A percentile compares a stretch with the other conserved stretches of the same genome.
phyloP scores from a whole-genome alignment of 805 yeast species.

The Candida bentonensis region DNA sequence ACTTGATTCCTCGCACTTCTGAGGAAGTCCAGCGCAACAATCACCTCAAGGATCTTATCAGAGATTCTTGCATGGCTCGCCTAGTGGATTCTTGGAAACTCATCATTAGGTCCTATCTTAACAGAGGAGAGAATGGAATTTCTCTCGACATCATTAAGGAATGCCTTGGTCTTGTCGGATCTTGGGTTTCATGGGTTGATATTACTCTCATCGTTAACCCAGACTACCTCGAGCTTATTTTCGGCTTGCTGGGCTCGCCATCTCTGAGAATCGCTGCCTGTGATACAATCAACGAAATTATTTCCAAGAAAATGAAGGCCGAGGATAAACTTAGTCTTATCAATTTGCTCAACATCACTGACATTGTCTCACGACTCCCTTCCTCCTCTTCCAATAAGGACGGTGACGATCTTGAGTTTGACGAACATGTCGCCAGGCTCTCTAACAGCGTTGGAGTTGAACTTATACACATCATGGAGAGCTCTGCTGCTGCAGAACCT shows the following conservation, averaged over 20 bases:
- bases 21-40: slow-evolving; percentile 52
- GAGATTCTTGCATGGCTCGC: slow-evolving; percentile 58
- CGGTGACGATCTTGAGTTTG: slow-evolving; percentile 42
- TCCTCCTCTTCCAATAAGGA: slow-evolving; percentile 12
- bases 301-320: slow-evolving; percentile 68
- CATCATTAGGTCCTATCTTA: slow-evolving; percentile 17
- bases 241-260: slow-evolving; percentile 37
- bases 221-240: slow-evolving; percentile 42
- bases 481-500: slow-evolving; percentile 23
- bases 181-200: slow-evolving; percentile 88
- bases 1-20: slow-evolving; percentile 52
- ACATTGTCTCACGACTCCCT: slow-evolving; percentile 30
- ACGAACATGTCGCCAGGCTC: slow-evolving; percentile 64
- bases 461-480: slow-evolving; percentile 51
- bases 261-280: slow-evolving; percentile 42
- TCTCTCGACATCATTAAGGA: slow-evolving; percentile 38
- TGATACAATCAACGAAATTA: slow-evolving; percentile 45
- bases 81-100: slow-evolving; percentile 57
- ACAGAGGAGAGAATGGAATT: slow-evolving; percentile 10
- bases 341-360: slow-evolving; percentile 51
- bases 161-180: slow-evolving; percentile 57
- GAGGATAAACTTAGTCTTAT: slow-evolving; percentile 56
- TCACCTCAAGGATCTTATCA: slow-evolving; percentile 64
- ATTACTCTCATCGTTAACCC: slow-evolving; percentile 55
- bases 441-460: slow-evolving; percentile 65